These are phyloP conservation scores for Ascochyta rabiei DNA, from an alignment of 2,329 filamentous ascomycete species.

Conservation along the genomic window DNA sequence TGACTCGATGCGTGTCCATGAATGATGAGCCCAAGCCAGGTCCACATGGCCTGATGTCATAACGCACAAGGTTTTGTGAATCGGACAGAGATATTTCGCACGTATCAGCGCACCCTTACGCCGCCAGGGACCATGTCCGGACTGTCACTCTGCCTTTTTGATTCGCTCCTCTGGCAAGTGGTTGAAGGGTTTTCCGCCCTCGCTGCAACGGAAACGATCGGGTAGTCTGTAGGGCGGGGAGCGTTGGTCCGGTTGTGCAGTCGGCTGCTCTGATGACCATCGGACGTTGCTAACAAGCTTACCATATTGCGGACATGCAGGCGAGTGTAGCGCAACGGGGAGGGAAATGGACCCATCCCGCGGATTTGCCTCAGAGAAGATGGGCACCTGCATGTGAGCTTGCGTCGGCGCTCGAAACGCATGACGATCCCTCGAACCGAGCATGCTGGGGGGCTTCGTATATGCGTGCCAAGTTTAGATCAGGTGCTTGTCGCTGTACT, in stretches of 20 bases:
- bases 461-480: not conserved
- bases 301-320: conserved; percentile 1
- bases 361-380: not conserved
- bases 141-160: not conserved
- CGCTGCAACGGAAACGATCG: not conserved
- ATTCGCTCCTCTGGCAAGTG: not conserved
- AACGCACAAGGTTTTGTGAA: conserved; percentile 2
- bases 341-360: not conserved
- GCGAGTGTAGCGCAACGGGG: conserved; percentile 10
- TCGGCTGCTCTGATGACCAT: not conserved
- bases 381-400: conserved; percentile 3
- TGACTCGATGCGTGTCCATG: not conserved
- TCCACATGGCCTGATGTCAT: not conserved
- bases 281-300: conserved; percentile 7
- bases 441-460: not conserved
- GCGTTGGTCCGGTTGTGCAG: not conserved
- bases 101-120: conserved; percentile 3
- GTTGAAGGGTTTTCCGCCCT: not conserved
- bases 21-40: not conserved
- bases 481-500: not conserved
- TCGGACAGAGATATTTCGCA: not conserved
- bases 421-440: conserved; percentile 1
- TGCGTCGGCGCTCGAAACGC: not conserved
- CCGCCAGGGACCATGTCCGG: not conserved
- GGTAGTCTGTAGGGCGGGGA: not conserved